Conservation (phyloP, 208 protist genomes). For the Tritrichomonas foetus region DNA sequence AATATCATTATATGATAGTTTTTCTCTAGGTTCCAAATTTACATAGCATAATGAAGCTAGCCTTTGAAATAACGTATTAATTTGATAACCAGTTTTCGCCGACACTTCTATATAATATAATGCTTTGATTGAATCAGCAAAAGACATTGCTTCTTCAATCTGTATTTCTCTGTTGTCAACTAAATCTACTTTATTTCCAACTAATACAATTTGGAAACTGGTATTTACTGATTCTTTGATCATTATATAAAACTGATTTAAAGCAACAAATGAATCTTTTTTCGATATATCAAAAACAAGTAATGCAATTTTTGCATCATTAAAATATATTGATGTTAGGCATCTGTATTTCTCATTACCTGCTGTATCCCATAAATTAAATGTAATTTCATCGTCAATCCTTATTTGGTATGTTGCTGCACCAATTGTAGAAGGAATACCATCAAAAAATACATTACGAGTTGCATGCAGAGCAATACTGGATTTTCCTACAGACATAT, state of each 20-base stretch:
- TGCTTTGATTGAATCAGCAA: background rate
- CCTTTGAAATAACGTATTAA: background rate
- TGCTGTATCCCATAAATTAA: constrained; percentile 31
- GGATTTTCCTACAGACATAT: constrained; percentile 53
- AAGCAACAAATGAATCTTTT: background rate
- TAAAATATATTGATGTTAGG: background rate
- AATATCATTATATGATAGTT: too few relatives aligned
- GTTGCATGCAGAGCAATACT: constrained; percentile 48
- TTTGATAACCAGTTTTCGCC: background rate
- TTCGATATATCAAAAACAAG: background rate
- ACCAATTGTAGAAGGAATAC: constrained; percentile 50
- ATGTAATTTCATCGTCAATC: constrained; percentile 38
- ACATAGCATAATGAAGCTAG: too few relatives aligned
- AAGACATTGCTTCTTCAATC: background rate
- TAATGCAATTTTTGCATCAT: background rate
- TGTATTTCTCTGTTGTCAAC: background rate
- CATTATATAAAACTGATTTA: background rate
- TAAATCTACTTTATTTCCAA: background rate
- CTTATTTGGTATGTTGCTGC: constrained; percentile 46
- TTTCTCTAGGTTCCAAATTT: too few relatives aligned
- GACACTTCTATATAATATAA: background rate
- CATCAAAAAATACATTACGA: constrained; percentile 45
- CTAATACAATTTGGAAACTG: background rate
- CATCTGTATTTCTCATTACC: background rate
- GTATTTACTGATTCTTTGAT: background rate